Evolutionary conservation across 2,329 filamentous ascomycete genomes (phyloP), one percentile per base, ranked within the genome.

Genomic region (Talaromyces pinophilus): DNA sequence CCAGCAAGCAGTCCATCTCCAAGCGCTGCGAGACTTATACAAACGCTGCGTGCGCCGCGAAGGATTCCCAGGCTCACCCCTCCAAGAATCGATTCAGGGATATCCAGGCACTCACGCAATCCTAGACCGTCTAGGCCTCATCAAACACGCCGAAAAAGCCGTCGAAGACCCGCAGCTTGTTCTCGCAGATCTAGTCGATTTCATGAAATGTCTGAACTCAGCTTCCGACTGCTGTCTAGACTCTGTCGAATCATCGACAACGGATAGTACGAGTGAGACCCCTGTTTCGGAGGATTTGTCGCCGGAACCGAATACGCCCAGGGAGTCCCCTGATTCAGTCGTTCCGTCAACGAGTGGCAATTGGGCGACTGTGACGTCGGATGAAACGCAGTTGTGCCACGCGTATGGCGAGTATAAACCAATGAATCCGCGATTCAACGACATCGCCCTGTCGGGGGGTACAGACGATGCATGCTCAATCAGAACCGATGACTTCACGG

Each of bases 51-150:
- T 79, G 54, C 77, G 75, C 68, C 79, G 80, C 35, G 78, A 81
- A 70, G 77, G 77, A 17, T 81, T 81, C 61, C 79, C 79, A 1
- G 79, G 79, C 30, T 79, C 80, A 38, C 76, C 78, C 15, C 77
- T 81, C 17, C 72, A 70, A 44, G 77, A 79, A 66, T 71, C 74
- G 5, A 72, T 76, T 40, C 78, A 81, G 59, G 79, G 79, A 15
- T 74, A 78, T 67, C 79, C 79, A 22, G 68, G 80, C 33, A 81
- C 79, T 2, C 79, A 81, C 69, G 77, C 78, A 13, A 81, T 81
- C 38, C 71, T 81, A 62, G 78, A 80, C 69, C 74, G 79, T 5
- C 68, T 81, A 40, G 79, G 79, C 3, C 70, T 81, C 55, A 81
- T 81, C 65, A 80, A 80, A 64, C 77, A 80, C 68, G 79, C 79